These are phyloP conservation scores for Osmanthus fragrans DNA, from an alignment of 257 asterid species.

Conservation along the genomic window DNA sequence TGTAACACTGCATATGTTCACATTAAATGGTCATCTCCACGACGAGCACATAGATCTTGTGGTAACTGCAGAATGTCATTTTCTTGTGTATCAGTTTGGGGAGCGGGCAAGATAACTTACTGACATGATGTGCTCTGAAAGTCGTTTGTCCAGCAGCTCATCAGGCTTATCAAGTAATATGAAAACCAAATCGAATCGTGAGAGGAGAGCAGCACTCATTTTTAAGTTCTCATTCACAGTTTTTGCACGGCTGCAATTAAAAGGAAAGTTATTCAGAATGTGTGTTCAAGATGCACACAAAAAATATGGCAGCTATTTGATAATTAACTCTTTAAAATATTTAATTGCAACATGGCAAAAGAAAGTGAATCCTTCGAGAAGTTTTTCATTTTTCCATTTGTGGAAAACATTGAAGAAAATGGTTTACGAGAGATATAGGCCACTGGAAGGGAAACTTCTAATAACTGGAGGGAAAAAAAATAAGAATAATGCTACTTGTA, in stretches of 20 bases:
- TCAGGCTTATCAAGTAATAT: slow-evolving; percentile 97
- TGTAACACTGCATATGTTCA: neutral
- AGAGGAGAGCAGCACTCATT: slow-evolving; percentile 92
- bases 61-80: slow-evolving; percentile 15
- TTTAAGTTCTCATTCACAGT: slow-evolving; percentile 98
- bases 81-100: slow-evolving; percentile 21
- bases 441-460: neutral
- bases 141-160: slow-evolving; percentile 86
- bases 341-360: slow-evolving; percentile 13
- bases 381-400: slow-evolving; percentile 9
- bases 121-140: slow-evolving; percentile 98
- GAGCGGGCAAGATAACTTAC: slow-evolving; percentile 59
- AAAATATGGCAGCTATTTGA: neutral
- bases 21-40: neutral
- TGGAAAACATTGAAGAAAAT: slow-evolving; percentile 8
- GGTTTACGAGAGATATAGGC: neutral
- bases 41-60: neutral
- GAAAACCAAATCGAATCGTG: slow-evolving; percentile 97
- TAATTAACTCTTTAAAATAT: slow-evolving; percentile 17
- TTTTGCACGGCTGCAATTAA: slow-evolving; percentile 88
- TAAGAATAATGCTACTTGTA: too few species aligned
- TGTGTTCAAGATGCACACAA: neutral
- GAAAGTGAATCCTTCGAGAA: neutral
- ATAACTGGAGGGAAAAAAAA: neutral
- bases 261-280: neutral